Conservation (phyloP, 1,284 basidiomycete genomes). For the Microbotryum violaceum region DNA sequence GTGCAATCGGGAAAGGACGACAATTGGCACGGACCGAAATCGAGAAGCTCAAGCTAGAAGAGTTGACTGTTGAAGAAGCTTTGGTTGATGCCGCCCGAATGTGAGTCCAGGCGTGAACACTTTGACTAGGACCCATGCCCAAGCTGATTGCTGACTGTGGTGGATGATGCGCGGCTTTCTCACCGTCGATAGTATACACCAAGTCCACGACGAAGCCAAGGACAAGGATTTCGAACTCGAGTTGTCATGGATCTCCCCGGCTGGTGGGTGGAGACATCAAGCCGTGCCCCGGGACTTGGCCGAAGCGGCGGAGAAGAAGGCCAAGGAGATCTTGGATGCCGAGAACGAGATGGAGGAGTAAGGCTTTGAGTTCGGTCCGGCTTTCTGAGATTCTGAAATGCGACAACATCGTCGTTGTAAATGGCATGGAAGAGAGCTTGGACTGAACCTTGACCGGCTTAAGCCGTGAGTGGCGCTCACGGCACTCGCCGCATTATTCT, state of each 20-base stretch:
- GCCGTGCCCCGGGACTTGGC: constrained; percentile 77
- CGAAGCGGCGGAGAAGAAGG: constrained; percentile 78
- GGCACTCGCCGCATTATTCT: too few species aligned
- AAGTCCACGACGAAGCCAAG: constrained; percentile 93
- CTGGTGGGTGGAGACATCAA: constrained; percentile 71
- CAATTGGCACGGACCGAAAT: constrained; percentile 97
- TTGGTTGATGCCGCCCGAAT: constrained; percentile 89
- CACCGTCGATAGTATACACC: constrained; percentile 65
- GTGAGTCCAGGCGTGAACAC: constrained; percentile 49
- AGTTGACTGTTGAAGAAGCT: constrained; percentile 72
- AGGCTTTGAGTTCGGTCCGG: not conserved
- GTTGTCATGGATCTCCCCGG: constrained; percentile 89
- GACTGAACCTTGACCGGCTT: too few species aligned
- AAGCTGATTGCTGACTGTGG: not conserved
- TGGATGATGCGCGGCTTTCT: not conserved
- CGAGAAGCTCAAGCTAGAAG: constrained; percentile 83
- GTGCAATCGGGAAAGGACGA: constrained; percentile 91
- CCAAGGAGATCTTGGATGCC: constrained; percentile 77
- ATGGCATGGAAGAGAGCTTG: too few species aligned
- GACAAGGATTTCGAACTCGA: constrained; percentile 98
- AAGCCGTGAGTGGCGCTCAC: too few species aligned
- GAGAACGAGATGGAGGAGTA: constrained; percentile 60
- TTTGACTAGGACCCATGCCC: too few species aligned
- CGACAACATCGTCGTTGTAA: not conserved
- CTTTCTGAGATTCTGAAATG: not conserved